Base-by-base conservation (phyloP, 805 yeast species). In the Spathaspora gorwiae region DNA sequence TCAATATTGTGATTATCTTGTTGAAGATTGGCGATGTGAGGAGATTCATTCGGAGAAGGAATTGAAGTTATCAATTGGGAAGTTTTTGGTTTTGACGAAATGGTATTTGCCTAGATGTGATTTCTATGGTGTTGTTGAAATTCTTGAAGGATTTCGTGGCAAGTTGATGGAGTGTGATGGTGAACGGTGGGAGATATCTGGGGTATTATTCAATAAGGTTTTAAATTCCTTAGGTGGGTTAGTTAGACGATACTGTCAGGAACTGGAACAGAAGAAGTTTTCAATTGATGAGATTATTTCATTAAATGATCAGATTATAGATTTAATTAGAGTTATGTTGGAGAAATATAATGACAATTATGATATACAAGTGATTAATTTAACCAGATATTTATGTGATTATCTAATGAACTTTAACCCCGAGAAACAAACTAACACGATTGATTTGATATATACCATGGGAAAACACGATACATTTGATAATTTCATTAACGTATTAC, bases 1-100 rank as follows among this genome's bases (percentile, higher is more conserved):
- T 26, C 27, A 39, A 6, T 53, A 55, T 15, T 66, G 72, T 29
- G 42, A 33, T 10, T 36, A 32, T 2, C 4, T 54, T 7, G 44
- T 47, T 14, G 26, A 39, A 1, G 43, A 50, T 7, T 65, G 65
- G 67, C 5, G 12, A 13, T 36, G 37, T 8, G 14, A 35, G 12
- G 46, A 10, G 13, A 11, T 12, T 27, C 24, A 5, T 40, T 37
- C 42, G 1, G 24, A 7, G 31, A 14, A 7, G 15, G 30, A 44
- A 52, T n/a, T 54, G 59, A 50, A 34, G 1, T n/a, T 9, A 5
- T 35, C 26, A 9, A 8, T 35, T 19, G 11, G 15, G 6, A 15
- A 19, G n/a, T 19, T 6, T 26, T 11, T 36, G 10, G 7, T 36
- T 6, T 24, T 36, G 31, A n/a, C 14, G 10, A 36, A 26, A 11